These are phyloP conservation scores for Talaromyces nanjingensis DNA, from an alignment of 495 filamentous ascomycete genomes.

Conservation along the genomic window DNA sequence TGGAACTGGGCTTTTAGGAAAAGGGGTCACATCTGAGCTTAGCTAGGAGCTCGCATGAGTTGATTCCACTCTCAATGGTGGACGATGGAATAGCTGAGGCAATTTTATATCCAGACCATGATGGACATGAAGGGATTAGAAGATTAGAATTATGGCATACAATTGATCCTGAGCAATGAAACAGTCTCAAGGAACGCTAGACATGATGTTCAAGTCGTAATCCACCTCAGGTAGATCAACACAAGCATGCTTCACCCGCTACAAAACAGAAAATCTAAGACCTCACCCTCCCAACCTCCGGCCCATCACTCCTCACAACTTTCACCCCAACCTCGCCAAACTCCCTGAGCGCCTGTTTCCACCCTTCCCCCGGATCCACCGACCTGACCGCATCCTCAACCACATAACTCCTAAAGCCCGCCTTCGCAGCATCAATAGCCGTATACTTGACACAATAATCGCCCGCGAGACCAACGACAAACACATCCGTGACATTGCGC, in stretches of 20 bases:
- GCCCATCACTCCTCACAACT: conserved; percentile 41
- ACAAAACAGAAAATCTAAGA: neutral
- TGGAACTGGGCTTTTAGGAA: too few species aligned
- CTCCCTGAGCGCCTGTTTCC: conserved; percentile 50
- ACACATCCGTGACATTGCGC: conserved; percentile 62
- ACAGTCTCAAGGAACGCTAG: neutral
- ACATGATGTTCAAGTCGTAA: too few species aligned
- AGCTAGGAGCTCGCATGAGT: too few species aligned
- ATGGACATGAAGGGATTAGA: too few species aligned
- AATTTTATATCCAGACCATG: neutral
- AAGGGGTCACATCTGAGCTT: too few species aligned
- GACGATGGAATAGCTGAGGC: neutral
- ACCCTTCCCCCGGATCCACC: conserved; percentile 51
- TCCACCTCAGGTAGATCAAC: too few species aligned
- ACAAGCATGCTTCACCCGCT: too few species aligned
- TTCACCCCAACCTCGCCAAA: conserved; percentile 47
- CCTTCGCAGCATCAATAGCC: conserved; percentile 65
- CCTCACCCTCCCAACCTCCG: conserved; percentile 39
- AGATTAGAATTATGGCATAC: neutral
- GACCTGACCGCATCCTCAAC: conserved; percentile 71
- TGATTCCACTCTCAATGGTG: neutral
- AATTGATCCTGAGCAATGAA: neutral
- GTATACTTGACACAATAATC: conserved; percentile 86
- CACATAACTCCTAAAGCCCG: conserved; percentile 71
- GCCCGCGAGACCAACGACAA: conserved; percentile 74